phyloP scores from a whole-genome alignment of 2,329 filamentous ascomycete genomes.

The Fusarium siculi region DNA sequence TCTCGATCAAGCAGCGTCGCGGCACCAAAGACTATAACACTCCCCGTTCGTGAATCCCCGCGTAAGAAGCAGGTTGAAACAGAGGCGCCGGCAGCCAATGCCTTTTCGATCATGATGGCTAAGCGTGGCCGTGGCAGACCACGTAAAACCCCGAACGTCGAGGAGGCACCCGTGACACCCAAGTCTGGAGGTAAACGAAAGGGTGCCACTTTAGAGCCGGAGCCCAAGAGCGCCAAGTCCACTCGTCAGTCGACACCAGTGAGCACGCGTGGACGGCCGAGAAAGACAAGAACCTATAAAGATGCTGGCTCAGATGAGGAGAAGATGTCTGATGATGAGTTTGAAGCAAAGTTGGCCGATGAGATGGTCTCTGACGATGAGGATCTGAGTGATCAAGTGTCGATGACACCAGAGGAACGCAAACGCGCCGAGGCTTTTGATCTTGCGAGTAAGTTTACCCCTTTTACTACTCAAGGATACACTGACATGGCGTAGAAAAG shows the following conservation, averaged over 20 bases:
- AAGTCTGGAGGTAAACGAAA: conserved; percentile 49
- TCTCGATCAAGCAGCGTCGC: conserved; percentile 53
- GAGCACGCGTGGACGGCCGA: conserved; percentile 61
- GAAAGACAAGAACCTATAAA: conserved; percentile 61
- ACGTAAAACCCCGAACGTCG: conserved; percentile 40
- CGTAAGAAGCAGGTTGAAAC: conserved; percentile 45
- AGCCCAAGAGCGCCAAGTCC: conserved; percentile 77
- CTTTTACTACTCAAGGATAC: neutral
- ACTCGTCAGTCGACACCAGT: conserved; percentile 80
- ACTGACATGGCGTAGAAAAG: conserved; percentile 64
- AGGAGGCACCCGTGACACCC: conserved; percentile 30
- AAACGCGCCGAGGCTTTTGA: conserved; percentile 76
- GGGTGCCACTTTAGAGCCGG: conserved; percentile 45
- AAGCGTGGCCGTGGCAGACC: conserved; percentile 47
- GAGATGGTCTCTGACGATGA: conserved; percentile 61
- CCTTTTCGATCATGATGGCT: conserved; percentile 66
- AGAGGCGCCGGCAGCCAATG: conserved; percentile 51
- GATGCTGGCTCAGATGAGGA: conserved; percentile 70
- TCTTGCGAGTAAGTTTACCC: conserved; percentile 72
- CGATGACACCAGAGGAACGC: conserved; percentile 66
- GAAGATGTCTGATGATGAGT: conserved; percentile 81
- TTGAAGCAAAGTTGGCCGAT: conserved; percentile 79
- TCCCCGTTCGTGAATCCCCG: conserved; percentile 52
- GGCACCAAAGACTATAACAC: conserved; percentile 38
- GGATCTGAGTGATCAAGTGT: conserved; percentile 43